Conservation (phyloP, 1,139 yeast genomes). For the Yamadazyma conglobata region DNA sequence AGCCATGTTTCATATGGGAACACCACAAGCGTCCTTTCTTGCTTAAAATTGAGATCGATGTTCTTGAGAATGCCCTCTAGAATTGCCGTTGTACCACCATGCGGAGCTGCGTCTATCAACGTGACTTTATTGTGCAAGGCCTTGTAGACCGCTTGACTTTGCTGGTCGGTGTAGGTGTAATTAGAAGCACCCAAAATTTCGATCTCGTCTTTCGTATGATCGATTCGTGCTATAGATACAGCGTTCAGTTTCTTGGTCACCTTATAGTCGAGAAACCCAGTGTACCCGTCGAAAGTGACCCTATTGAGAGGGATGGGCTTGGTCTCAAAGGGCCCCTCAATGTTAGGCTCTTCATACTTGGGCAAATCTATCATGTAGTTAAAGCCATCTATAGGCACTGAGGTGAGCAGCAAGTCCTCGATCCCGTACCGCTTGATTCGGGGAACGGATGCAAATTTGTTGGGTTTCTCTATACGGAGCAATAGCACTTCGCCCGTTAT, state of each 20-base stretch:
- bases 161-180: constrained; percentile 1
- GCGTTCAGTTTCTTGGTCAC: constrained; percentile 1
- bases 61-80: constrained; percentile 13
- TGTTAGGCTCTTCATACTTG: no score
- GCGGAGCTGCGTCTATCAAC: constrained; percentile 11
- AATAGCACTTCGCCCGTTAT: constrained; percentile 9
- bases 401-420: constrained; percentile 6
- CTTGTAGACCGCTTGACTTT: constrained; percentile 4
- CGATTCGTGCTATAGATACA: constrained; percentile 1
- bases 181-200: neutral
- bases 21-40: constrained; percentile 33
- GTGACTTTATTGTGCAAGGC: constrained; percentile 9
- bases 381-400: no score
- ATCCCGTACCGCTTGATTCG: constrained; percentile 28
- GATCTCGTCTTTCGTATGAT: constrained; percentile 1
- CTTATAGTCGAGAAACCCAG: constrained; percentile 1
- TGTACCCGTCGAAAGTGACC: constrained; percentile 5
- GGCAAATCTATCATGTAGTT: constrained; percentile 6
- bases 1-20: constrained; percentile 15
- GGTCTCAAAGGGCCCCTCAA: neutral
- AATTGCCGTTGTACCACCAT: constrained; percentile 9
- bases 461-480: constrained; percentile 30
- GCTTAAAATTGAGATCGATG: constrained; percentile 22
- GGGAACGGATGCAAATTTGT: constrained; percentile 20
- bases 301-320: neutral